Base-by-base conservation (phyloP, 306 rosid species). In the Benincasa hispida region DNA sequence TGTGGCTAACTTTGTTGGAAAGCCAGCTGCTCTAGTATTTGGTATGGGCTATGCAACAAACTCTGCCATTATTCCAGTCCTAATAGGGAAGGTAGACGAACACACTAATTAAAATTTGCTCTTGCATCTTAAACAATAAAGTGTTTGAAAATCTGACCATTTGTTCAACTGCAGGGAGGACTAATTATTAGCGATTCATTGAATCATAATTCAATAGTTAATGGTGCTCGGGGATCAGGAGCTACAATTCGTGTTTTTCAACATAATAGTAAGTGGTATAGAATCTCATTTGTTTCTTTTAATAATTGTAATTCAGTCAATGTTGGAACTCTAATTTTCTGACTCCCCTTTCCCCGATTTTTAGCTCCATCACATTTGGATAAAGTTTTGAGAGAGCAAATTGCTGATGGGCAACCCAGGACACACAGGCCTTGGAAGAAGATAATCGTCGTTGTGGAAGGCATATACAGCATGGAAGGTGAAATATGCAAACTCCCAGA, bases 381-480 rank as follows among this genome's bases (percentile, higher is more conserved):
- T 81, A 89, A 88, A 79, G 93, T 93, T 58, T 84, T 93, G 82
- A 88, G 96, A 82, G 98, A 93, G 82, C 93, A 93, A 65, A 89
- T 93, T 79, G 97, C 97, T 0, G 98, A 91, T 2, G 97, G 98
- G 81, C 97, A 91, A 76, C 98, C 97, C 54, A 87, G 97, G 85
- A 89, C 97, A 25, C 97, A 88, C 72, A 87, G 97, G 77, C 98
- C 98, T 22, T 93, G 98, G 97, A 93, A 89, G 84, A 93, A 93
- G 87, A 89, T 93, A 53, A 82, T 91, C 76, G 97, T 91, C 39
- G 79, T 93, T 67, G 97, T 93, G 69, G 98, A 93, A 85, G 98
- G 98, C 53, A 93, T 93, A 78, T 93, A 93, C 80, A 91, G 96
- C 63, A 93, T 93, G 98, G 98, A 93, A 83, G 98, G 98, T 79